phyloP scores from a whole-genome alignment of 768 basidiomycete genomes.

The Termitomyces sp. region DNA sequence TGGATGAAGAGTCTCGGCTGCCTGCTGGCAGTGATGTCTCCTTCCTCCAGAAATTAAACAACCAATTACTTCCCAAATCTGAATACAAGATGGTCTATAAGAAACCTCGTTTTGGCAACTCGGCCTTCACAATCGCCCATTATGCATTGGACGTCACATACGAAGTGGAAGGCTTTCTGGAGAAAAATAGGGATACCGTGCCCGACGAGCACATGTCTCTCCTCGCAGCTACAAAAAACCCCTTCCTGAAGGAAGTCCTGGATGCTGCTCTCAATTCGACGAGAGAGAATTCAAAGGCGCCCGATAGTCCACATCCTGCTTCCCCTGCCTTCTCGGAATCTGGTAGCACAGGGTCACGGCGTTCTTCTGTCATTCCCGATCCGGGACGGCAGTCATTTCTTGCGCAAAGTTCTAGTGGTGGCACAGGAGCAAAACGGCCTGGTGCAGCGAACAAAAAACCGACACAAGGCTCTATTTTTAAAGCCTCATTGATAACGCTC shows the following conservation, averaged over 20 bases:
- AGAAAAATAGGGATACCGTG: constrained; percentile 98
- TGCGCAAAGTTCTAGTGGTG: constrained; percentile 35
- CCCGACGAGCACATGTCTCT: constrained; percentile 96
- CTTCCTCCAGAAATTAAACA: constrained; percentile 89
- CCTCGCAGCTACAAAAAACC: constrained; percentile 81
- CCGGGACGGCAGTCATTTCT: constrained; percentile 78
- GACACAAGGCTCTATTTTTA: constrained; percentile 98
- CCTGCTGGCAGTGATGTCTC: constrained; percentile 91
- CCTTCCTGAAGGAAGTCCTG: constrained; percentile 92
- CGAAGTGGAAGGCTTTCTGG: constrained; percentile 96
- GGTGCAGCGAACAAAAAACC: constrained; percentile 82
- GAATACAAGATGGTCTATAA: constrained; percentile 90
- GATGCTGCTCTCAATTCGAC: constrained; percentile 83
- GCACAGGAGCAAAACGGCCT: constrained; percentile 47
- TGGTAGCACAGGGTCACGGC: constrained; percentile 71
- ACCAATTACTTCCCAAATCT: constrained; percentile 74
- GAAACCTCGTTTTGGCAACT: constrained; percentile 98
- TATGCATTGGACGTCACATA: constrained; percentile 99
- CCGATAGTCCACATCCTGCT: constrained; percentile 65
- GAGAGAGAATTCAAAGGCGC: constrained; percentile 60
- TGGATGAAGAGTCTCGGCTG: constrained; percentile 97
- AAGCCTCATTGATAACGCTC: constrained; percentile 84
- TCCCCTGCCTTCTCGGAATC: constrained; percentile 80
- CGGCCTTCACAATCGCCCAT: constrained; percentile 96
- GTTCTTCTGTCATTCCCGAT: constrained; percentile 84